Percentiles rank a stretch among this genome's conserved stretches.
These are phyloP conservation scores for Sporisorium graminicola DNA, from an alignment of 1,284 basidiomycete species.

Conservation along the genomic window DNA sequence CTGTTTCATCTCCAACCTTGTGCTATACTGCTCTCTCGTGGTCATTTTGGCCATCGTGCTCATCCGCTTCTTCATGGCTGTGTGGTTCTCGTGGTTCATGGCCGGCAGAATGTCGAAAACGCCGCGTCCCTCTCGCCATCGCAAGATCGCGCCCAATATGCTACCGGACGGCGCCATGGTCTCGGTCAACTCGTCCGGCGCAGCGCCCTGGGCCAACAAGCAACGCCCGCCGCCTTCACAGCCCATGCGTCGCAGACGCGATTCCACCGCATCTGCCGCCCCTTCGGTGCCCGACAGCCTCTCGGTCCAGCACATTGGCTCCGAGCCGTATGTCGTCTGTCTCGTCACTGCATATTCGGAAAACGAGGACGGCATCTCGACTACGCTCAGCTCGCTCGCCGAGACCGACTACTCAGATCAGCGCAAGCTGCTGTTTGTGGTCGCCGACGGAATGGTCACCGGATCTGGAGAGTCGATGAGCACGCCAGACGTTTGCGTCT, in stretches of 20 bases:
- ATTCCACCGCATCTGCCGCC: slow-evolving; percentile 28
- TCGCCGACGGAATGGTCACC: slow-evolving; percentile 99
- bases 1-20: slow-evolving; percentile 89
- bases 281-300: slow-evolving; percentile 43
- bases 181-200: slow-evolving; percentile 86
- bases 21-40: slow-evolving; percentile 91
- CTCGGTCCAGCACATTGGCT: slow-evolving; percentile 59
- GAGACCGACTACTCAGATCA: slow-evolving; percentile 89
- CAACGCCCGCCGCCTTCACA: slow-evolving; percentile 51
- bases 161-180: slow-evolving; percentile 81
- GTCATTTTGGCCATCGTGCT: slow-evolving; percentile 91
- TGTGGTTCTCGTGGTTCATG: slow-evolving; percentile 95
- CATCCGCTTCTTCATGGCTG: slow-evolving; percentile 94
- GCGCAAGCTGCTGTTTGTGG: slow-evolving; percentile 91
- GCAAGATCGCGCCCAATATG: slow-evolving; percentile 73
- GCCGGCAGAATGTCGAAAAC: slow-evolving; percentile 75
- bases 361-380: slow-evolving; percentile 89
- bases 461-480: slow-evolving; percentile 93
- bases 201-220: slow-evolving; percentile 83
- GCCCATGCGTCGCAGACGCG: slow-evolving; percentile 40
- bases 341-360: slow-evolving; percentile 98
- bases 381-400: slow-evolving; percentile 92
- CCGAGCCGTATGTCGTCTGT: slow-evolving; percentile 91
- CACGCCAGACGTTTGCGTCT: slow-evolving; percentile 96
- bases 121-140: slow-evolving; percentile 73